These are phyloP conservation scores for Vicia faba DNA, from an alignment of 306 rosid species.

Conservation along the genomic window DNA sequence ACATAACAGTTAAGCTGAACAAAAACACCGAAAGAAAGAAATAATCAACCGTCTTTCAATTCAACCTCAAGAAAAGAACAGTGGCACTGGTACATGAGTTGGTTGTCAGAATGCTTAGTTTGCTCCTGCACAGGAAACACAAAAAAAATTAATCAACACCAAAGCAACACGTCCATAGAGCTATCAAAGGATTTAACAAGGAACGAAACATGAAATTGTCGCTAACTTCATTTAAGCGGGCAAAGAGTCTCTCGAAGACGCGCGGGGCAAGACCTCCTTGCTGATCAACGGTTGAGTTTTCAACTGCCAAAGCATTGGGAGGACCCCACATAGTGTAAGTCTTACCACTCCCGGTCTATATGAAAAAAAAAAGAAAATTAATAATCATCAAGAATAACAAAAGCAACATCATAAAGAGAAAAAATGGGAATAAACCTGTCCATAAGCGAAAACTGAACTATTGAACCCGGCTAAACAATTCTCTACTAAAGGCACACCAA, in stretches of 20 bases:
- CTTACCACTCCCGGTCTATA: conserved; percentile 92
- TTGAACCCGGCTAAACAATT: conserved; percentile 91
- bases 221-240: conserved; percentile 72
- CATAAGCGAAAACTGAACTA: conserved; percentile 88
- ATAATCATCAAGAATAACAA: background rate
- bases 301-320: conserved; percentile 64
- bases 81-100: conserved; percentile 74
- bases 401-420: background rate
- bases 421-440: conserved; percentile 59
- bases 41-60: conserved; percentile 14
- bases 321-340: conserved; percentile 98
- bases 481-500: conserved; percentile 85
- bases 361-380: conserved; percentile 15
- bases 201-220: conserved; percentile 9
- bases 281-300: conserved; percentile 53
- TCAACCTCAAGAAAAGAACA: conserved; percentile 90
- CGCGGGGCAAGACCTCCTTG: conserved; percentile 90
- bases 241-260: conserved; percentile 75
- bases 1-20: conserved; percentile 24
- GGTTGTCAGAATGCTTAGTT: conserved; percentile 67
- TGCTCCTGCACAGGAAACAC: conserved; percentile 63
- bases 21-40: conserved; percentile 10
- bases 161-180: conserved; percentile 6
- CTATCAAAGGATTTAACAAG: conserved; percentile 2
- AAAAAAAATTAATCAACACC: conserved; percentile 26